phyloP scores from a whole-genome alignment of 2,329 filamentous ascomycete species.

The Venturiaceae sp. region DNA sequence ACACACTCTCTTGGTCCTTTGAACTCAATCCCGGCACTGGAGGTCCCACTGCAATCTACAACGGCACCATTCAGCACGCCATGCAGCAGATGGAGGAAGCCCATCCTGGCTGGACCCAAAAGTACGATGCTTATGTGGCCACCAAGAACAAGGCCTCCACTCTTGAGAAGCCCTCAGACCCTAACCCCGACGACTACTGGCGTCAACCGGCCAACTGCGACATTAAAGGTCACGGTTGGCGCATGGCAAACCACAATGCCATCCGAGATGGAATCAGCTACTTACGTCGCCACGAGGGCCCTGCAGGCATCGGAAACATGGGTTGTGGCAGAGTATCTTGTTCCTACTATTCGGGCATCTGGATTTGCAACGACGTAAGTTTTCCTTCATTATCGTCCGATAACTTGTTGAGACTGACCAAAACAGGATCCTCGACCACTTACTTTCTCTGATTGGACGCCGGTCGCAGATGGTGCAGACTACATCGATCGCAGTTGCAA shows the following conservation, averaged over 20 bases:
- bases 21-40: not conserved
- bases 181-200: not conserved
- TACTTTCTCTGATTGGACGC: not conserved
- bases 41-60: not conserved
- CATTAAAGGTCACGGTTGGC: not conserved
- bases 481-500: not conserved
- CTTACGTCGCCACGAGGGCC: not conserved
- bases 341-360: not conserved
- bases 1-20: not conserved
- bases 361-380: not conserved
- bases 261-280: not conserved
- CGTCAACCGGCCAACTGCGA: not conserved
- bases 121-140: not conserved
- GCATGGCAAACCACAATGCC: not conserved
- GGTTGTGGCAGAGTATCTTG: not conserved
- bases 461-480: not conserved
- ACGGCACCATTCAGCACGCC: not conserved
- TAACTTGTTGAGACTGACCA: too few species aligned
- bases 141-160: not conserved
- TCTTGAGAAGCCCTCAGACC: not conserved
- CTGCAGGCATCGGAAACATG: not conserved
- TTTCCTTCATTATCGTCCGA: too few species aligned
- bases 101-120: not conserved
- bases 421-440: not conserved
- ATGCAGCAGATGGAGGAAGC: not conserved